Conservation (phyloP, 1,284 basidiomycete species). For the Puccinia triticina region DNA sequence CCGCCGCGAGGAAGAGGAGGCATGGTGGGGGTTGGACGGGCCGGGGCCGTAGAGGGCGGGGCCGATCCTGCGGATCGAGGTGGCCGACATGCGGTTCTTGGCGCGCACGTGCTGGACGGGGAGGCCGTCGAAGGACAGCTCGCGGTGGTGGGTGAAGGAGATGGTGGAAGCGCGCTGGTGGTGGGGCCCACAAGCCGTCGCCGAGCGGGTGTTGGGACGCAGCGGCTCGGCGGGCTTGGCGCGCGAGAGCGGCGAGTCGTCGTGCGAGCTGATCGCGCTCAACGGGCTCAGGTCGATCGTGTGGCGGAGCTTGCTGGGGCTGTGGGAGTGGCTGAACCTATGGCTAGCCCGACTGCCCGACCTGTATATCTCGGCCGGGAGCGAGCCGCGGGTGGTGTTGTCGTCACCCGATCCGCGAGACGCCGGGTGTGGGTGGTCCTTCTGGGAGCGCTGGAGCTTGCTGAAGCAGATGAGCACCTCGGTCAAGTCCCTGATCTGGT, state of each 20-base stretch:
- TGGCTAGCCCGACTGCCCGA: slow-evolving; percentile 28
- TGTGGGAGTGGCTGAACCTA: slow-evolving; percentile 23
- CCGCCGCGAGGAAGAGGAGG: not conserved
- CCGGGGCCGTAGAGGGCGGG: slow-evolving; percentile 6
- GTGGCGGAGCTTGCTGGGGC: slow-evolving; percentile 44
- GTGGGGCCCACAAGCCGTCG: not conserved
- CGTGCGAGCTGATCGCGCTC: slow-evolving; percentile 18
- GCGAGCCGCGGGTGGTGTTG: not conserved
- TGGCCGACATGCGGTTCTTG: slow-evolving; percentile 17
- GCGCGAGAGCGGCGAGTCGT: slow-evolving; percentile 38
- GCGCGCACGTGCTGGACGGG: slow-evolving; percentile 6
- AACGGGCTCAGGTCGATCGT: slow-evolving; percentile 26
- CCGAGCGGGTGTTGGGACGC: not conserved
- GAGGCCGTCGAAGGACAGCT: slow-evolving; percentile 7
- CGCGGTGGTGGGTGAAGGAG: slow-evolving; percentile 38
- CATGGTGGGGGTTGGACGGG: not conserved
- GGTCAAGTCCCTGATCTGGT: slow-evolving; percentile 49
- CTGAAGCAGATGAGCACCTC: slow-evolving; percentile 40
- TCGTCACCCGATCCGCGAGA: not conserved
- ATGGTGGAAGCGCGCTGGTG: slow-evolving; percentile 36
- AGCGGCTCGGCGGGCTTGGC: slow-evolving; percentile 4
- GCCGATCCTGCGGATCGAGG: slow-evolving; percentile 12
- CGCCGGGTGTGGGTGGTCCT: not conserved
- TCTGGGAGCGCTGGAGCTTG: slow-evolving; percentile 21
- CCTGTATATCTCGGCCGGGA: not conserved